Evolutionary conservation across 768 basidiomycete species (phyloP), one percentile per base, ranked within the genome.

Genomic region (Suillus weaverae): DNA sequence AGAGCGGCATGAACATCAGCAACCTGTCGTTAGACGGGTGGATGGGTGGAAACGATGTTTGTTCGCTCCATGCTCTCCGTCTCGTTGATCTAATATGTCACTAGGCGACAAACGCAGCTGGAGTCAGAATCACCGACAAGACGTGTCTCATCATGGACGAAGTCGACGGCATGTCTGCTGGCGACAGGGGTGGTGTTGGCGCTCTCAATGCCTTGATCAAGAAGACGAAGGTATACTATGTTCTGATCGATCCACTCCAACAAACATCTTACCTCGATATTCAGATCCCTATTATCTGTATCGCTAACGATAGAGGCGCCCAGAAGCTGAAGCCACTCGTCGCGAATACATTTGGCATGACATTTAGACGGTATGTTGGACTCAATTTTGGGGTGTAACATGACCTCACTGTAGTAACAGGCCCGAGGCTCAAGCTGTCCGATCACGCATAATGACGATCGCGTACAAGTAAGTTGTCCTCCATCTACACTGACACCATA

Each of bases 91-190:
- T 41, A 20, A 68, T 7, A 9, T 39, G 3, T 33, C 11, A 43
- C 32, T 64, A 85, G 88, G 77, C 77, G 26, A 87, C 85, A 10
- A 93, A 91, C 66, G 85, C 86, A 1, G 78, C 86, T 2, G 95
- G 91, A 3, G 81, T 96, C 2, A 72, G 80, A 18, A 88, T 98
- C 68, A 95, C 91, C 0, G 86, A 91, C 70, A 86, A 83, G 73
- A 86, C 91, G 0, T 94, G 95, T 68, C 80, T 99, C 53, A 99
- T 99, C 73, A 98, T 99, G 97, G 97, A 99, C 71, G 97, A 99
- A 74, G 97, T 99, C 3, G 97, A 99, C 69, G 97, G 97, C 1
- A 99, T 99, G 96, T 97, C 95, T 6, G 92, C 93, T 4, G 97
- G 97, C 20, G 97, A 99, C 76, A 85, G 97, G 53, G 97, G 97